Percentiles rank a stretch among this genome's conserved stretches.
phyloP scores from a whole-genome alignment of 495 filamentous ascomycete genomes.

The Aspergillus wentii region DNA sequence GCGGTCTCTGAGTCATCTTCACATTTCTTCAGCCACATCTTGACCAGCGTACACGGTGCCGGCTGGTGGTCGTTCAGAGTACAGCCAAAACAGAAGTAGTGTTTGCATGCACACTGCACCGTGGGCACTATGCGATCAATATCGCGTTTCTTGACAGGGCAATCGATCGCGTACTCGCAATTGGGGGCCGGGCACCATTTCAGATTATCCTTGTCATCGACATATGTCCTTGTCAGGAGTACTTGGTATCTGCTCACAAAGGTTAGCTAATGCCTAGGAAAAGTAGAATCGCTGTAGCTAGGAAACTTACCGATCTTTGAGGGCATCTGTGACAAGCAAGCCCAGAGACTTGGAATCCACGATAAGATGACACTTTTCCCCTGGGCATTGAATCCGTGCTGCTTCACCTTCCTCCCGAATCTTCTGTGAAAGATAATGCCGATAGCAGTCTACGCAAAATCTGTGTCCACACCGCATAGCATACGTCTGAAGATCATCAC shows the following conservation, averaged over 20 bases:
- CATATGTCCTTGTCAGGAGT: conserved; percentile 87
- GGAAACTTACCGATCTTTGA: conserved; percentile 57
- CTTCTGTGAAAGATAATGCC: conserved; percentile 85
- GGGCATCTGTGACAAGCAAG: conserved; percentile 68
- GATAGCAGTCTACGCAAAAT: conserved; percentile 92
- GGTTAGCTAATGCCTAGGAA: conserved; percentile 4
- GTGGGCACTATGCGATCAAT: conserved; percentile 82
- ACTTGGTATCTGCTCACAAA: conserved; percentile 61
- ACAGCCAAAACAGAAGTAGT: conserved; percentile 96
- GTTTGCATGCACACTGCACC: conserved; percentile 75
- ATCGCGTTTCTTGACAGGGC: conserved; percentile 77
- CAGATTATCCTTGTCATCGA: conserved; percentile 90
- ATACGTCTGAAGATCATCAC: conserved; percentile 72
- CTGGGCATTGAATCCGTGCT: conserved; percentile 88
- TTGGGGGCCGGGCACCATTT: conserved; percentile 98
- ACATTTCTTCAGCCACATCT: conserved; percentile 97
- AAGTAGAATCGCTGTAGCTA: conserved; percentile 2
- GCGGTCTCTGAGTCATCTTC: conserved; percentile 97
- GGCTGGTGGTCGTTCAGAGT: conserved; percentile 89
- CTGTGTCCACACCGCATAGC: conserved; percentile 94
- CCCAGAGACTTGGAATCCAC: conserved; percentile 87
- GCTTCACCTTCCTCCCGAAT: conserved; percentile 94
- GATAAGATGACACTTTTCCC: conserved; percentile 80
- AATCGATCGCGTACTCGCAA: conserved; percentile 89
- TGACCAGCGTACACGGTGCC: conserved; percentile 84